These are phyloP conservation scores for Buxus sempervirens DNA, from an alignment of 164 flowering plant species.

Conservation along the genomic window DNA sequence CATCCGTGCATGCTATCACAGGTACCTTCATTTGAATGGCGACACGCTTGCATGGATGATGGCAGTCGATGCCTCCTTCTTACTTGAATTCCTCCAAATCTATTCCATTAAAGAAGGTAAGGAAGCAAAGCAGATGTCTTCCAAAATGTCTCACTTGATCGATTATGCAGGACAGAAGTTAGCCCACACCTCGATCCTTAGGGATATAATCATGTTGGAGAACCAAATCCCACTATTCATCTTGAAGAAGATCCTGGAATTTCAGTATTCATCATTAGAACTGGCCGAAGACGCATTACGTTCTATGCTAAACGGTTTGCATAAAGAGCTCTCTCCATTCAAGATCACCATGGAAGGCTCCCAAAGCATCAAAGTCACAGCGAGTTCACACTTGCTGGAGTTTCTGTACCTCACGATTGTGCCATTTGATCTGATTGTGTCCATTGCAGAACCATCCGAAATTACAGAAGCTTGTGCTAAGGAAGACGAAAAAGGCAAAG, in stretches of 20 bases:
- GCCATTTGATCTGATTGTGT: conserved; percentile 4
- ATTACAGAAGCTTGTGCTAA: background rate
- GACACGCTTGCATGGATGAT: conserved; percentile 21
- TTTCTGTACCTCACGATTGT: conserved; percentile 13
- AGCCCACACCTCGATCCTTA: conserved; percentile 10
- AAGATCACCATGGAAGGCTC: background rate
- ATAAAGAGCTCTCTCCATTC: conserved; percentile 15
- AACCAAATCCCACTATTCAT: conserved; percentile 25
- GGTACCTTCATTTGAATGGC: conserved; percentile 10
- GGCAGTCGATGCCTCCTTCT: conserved; percentile 22
- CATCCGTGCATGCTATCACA: conserved; percentile 17
- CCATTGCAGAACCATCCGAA: background rate
- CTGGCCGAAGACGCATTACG: background rate
- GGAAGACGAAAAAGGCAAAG: background rate
- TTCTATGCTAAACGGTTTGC: conserved; percentile 3
- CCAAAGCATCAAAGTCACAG: background rate
- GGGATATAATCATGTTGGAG: conserved; percentile 19
- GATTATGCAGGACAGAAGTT: conserved; percentile 5
- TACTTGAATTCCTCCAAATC: conserved; percentile 17
- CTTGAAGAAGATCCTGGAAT: conserved; percentile 9
- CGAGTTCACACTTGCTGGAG: conserved; percentile 16
- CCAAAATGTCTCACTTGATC: conserved; percentile 8
- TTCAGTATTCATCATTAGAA: conserved; percentile 4
- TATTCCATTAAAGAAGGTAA: background rate
- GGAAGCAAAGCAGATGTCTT: background rate